Evolutionary conservation across 495 filamentous ascomycete genomes (phyloP), one percentile per base, ranked within the genome.

Genomic region (Penicillium lividum): DNA sequence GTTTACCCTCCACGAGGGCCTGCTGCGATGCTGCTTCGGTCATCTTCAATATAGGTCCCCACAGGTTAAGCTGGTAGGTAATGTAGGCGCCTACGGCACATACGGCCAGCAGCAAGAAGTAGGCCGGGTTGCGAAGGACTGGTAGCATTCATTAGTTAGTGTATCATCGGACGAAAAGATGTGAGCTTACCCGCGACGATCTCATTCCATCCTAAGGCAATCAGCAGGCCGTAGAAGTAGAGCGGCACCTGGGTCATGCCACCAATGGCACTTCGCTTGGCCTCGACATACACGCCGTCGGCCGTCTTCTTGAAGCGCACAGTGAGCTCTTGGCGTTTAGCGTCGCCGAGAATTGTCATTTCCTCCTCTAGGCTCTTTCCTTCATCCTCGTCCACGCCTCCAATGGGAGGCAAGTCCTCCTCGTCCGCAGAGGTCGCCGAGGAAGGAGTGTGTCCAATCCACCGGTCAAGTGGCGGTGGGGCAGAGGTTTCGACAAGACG

Each of bases 241-340:
- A 96, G 68, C 18, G 94, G 94, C 55, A 98, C 89, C 74, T 98
- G 92, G 4, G 91, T 90, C 62, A 98, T 89, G 56, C 93, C 92
- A 44, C 94, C 94, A 67, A 98, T 96, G 34, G 94, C 93, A 73
- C 92, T 91, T 46, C 94, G 84, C 81, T 97, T 98, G 33, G 94
- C 94, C 73, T 98, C 94, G 42, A 98, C 92, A 62, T 93, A 98
- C 3, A 98, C 92, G 0, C 92, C 94, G 68, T 98, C 94, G 15
- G 94, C 94, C 60, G 89, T 91, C 78, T 97, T 97, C 81, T 96
- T 97, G 77, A 98, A 98, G 59, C 94, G 82, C n/a, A 92, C 87
- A 11, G 89, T 88, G 54, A 98, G 81, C 72, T 98, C 94, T 66
- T 92, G 87, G 54, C 86, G 82, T 65, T 97, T 97, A 40, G 84